Evolutionary conservation across 2,329 filamentous ascomycete genomes (phyloP).

Genomic region (Gliomastix tumulicola): DNA sequence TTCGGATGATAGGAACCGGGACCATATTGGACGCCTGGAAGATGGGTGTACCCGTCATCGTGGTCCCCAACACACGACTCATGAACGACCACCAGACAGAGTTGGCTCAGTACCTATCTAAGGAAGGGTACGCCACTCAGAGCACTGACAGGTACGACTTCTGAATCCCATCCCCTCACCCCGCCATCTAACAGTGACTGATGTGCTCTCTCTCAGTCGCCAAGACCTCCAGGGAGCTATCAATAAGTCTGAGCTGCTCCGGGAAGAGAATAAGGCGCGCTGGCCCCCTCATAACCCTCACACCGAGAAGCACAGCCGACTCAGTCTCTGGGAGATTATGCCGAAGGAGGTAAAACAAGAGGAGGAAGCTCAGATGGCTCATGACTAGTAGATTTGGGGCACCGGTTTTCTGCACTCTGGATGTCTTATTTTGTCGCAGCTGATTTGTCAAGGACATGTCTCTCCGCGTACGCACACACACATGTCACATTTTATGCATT

Average conservation of each 20-base stretch:
- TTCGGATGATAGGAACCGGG: constrained; percentile 81
- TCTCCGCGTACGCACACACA: too few species aligned
- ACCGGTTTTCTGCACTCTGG: too few species aligned
- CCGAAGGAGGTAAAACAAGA: constrained; percentile 23
- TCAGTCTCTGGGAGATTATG: constrained; percentile 26
- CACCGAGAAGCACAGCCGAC: constrained; percentile 7
- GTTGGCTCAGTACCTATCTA: constrained; percentile 69
- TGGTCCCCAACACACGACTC: constrained; percentile 77
- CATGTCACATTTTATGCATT: too few species aligned
- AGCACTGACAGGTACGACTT: constrained; percentile 57
- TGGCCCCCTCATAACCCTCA: constrained; percentile 20
- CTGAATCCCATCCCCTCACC: too few species aligned
- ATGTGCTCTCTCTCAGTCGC: too few species aligned
- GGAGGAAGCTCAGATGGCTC: constrained; percentile 26
- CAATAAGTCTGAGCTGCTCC: constrained; percentile 25
- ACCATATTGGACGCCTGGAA: constrained; percentile 80
- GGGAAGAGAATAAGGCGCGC: constrained; percentile 24
- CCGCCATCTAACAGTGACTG: background rate
- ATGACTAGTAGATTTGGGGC: too few species aligned
- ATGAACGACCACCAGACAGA: constrained; percentile 90
- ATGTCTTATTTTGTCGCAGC: too few species aligned
- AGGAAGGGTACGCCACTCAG: constrained; percentile 70
- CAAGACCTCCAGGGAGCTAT: constrained; percentile 25
- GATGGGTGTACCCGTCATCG: constrained; percentile 68
- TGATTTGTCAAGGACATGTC: too few species aligned